Conservation (phyloP, 2,329 filamentous ascomycete species). For the Teratosphaeria viscida region DNA sequence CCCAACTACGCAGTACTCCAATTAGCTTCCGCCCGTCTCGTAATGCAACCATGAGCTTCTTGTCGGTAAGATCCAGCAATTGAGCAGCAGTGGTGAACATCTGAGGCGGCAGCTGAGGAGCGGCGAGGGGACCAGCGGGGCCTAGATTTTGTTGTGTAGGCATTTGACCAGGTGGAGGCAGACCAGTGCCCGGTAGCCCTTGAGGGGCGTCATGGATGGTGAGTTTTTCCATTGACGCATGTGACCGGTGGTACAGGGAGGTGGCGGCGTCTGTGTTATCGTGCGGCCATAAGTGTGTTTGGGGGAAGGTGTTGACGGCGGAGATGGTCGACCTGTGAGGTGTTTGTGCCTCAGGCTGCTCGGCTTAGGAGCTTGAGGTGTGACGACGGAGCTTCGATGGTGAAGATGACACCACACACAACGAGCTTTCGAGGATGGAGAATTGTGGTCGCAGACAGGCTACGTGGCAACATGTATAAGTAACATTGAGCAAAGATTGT, state of each 20-base stretch:
- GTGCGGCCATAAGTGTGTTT: not conserved
- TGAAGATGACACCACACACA: not conserved
- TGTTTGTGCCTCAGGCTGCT: not conserved
- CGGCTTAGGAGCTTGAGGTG: not conserved
- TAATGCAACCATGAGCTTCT: constrained; percentile 86
- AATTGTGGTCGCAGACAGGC: not conserved
- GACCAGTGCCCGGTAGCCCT: not conserved
- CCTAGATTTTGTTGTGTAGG: constrained; percentile 6
- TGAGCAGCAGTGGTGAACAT: constrained; percentile 98
- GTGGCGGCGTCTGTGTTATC: not conserved
- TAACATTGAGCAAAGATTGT: not conserved
- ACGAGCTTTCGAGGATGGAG: not conserved
- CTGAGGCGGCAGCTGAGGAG: constrained; percentile 72
- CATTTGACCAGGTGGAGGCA: not conserved
- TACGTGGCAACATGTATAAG: not conserved
- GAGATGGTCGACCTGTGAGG: not conserved
- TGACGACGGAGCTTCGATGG: not conserved
- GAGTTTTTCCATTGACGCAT: constrained; percentile 25
- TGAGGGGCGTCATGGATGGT: constrained; percentile 21
- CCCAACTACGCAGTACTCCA: constrained; percentile 88
- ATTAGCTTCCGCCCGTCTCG: constrained; percentile 91
- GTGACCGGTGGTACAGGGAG: not conserved
- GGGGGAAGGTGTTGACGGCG: not conserved
- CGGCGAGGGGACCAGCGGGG: constrained; percentile 24
- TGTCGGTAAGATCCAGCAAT: constrained; percentile 90